Evolutionary conservation across 2,329 filamentous ascomycete genomes (phyloP), one percentile per base, ranked within the genome.

Genomic region (Ilyonectria destructans): DNA sequence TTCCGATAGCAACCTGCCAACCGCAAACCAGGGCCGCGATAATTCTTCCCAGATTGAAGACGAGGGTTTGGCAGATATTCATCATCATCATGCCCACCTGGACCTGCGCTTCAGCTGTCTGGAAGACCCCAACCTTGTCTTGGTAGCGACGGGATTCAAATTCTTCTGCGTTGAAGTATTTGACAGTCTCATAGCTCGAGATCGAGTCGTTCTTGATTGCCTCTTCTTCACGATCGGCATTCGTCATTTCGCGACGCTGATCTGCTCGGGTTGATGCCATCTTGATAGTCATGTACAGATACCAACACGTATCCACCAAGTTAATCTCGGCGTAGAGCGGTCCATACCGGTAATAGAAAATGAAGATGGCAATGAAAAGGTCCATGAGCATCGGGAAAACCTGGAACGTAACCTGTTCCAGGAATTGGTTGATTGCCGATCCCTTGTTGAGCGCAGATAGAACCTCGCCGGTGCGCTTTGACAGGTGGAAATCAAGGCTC

Each of bases 201-300:
- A 99, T 96, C 0, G 96, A 98, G 80, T 99, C 96, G 79, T 98
- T 98, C 83, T 98, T 98, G 74, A 98, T 95, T 7, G 96, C 96
- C 81, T 98, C 96, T 82, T 98, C 95, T 82, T 98, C 95, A 70
- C 96, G 89, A 74, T 96, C 95, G 15, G 95, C 94, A 79, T 98
- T 98, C 58, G 96, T 96, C 92, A 98, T 98, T 77, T 96, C 90
- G 68, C 96, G 90, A 75, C 96, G 91, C 76, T 97, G 94, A 76
- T 97, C 94, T 7, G 95, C 94, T 75, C 96, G 89, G 85, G 95
- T 97, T 69, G 96, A 93, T 17, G 96, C 96, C 92, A 99, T 95
- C 71, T 95, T 93, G 75, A 99, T 94, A 7, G 96, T 99, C 78
- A 98, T 89, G 82, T 97, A 97, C 61, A 98, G 91, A 83, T 99